These are phyloP conservation scores for Haplographium delicatum DNA, from an alignment of 495 filamentous ascomycete species.

Conservation along the genomic window DNA sequence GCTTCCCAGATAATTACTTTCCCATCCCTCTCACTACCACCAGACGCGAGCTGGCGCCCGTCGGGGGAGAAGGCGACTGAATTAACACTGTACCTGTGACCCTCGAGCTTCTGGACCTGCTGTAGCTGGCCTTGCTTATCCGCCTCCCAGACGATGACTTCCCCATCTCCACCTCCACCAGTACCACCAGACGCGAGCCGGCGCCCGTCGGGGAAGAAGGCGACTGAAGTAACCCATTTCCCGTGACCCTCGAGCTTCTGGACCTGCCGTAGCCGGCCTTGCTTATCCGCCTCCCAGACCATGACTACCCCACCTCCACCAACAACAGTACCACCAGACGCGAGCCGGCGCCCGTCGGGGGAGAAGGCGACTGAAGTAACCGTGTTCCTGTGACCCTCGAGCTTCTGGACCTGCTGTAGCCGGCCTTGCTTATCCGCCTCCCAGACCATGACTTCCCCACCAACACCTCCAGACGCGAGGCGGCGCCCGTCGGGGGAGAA, in stretches of 20 bases:
- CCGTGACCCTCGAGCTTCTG: constrained; percentile 7
- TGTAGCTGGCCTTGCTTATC: constrained; percentile 3
- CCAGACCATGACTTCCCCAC: constrained; percentile 10
- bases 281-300: constrained; percentile 16
- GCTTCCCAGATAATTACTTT: constrained; percentile 12
- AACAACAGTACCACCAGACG: too few species aligned
- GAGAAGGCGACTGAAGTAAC: constrained; percentile 5
- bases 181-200: too few species aligned
- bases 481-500: constrained; percentile 8
- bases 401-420: not conserved
- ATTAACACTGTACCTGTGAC: not conserved
- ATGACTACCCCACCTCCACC: not conserved
- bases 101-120: constrained; percentile 3
- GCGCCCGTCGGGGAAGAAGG: constrained; percentile 3
- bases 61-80: constrained; percentile 8
- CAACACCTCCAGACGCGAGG: not conserved
- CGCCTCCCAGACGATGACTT: constrained; percentile 11
- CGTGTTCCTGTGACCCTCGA: not conserved
- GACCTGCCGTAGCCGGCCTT: not conserved
- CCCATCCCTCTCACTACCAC: not conserved
- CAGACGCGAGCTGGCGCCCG: not conserved
- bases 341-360: not conserved
- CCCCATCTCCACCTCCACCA: not conserved
- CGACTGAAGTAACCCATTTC: not conserved
- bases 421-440: constrained; percentile 2